Evolutionary conservation across 176 grass and related monocot species (phyloP), one percentile per base, ranked within the genome.

Genomic region (Eleusine coracana): DNA sequence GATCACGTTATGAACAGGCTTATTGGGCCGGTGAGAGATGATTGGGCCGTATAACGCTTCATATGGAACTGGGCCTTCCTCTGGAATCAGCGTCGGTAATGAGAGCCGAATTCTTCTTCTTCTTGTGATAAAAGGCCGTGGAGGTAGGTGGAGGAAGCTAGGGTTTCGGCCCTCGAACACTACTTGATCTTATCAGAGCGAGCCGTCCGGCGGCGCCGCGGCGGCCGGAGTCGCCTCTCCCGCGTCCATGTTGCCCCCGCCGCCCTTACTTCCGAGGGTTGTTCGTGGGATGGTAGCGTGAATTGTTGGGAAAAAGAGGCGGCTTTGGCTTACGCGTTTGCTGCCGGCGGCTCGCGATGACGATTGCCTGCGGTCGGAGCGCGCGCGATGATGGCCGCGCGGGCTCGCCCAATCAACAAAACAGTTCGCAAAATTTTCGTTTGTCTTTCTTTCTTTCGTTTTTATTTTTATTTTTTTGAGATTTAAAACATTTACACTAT

Each of bases 181-280:
- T 86, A 79, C 88, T 86, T 86, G 79, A 86, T 90, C 83, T 89
- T 89, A 86, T 90, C 83, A 27, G 79, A 90, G 88, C 73, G 18
- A 18, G 34, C 80, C 84, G 70, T 18, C 58, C 14, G 42, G 70
- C 69, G 61, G 84, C 84, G 84, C 64, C 34, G 69, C 42, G 54
- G 76, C 52, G 10, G 61, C 60, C 80, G 80, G 60, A n/a, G 80
- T 38, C 62, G 44, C 70, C 54, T 74, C 85, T 75, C 27, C 75
- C 59, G 0, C 59, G 0, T 31, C 6, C 40, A 42, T 46, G 75
- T 56, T 56, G 80, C 52, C 75, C 63, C 70, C 51, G 70, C 15
- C 2, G 68, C 8, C 51, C 61, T 71, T 25, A 25, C 25, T 25
- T 70, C 23, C 2, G 0, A 49, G n/a, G 78, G 5, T 54, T 28